Evolutionary conservation across 192 early-diverging fungal species (phyloP).

Genomic region (Kickxella alabastrina): DNA sequence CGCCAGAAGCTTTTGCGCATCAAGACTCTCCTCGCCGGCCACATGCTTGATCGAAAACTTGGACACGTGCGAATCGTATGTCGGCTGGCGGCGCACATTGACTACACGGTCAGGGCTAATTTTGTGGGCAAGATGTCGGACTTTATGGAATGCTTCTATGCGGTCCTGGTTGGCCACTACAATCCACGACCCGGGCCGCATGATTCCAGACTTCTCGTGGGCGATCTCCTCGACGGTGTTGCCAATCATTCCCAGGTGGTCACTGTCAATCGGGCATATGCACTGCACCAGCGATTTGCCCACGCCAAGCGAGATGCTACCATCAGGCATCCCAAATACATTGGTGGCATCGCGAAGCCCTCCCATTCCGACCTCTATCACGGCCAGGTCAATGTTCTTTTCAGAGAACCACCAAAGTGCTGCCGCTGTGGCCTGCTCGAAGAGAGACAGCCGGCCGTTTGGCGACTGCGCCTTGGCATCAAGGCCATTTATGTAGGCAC

Average conservation of each 20-base stretch:
- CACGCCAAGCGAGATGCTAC: slow-evolving; percentile 47
- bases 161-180: slow-evolving; percentile 39
- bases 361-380: slow-evolving; percentile 83
- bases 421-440: slow-evolving; percentile 67
- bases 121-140: slow-evolving; percentile 33
- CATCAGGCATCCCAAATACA: slow-evolving; percentile 54
- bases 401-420: slow-evolving; percentile 60
- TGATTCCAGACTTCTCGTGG: slow-evolving; percentile 74
- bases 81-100: slow-evolving; percentile 44
- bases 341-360: slow-evolving; percentile 81
- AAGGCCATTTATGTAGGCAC: slow-evolving; percentile 34
- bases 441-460: slow-evolving; percentile 53
- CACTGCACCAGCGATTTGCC: slow-evolving; percentile 48
- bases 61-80: slow-evolving; percentile 30
- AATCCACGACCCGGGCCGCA: slow-evolving; percentile 52
- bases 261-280: slow-evolving; percentile 68
- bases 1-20: neutral
- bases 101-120: slow-evolving; percentile 33
- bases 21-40: neutral
- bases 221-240: slow-evolving; percentile 66
- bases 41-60: slow-evolving; percentile 20
- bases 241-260: slow-evolving; percentile 74
- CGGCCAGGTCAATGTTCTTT: slow-evolving; percentile 62
- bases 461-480: slow-evolving; percentile 32
- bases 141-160: slow-evolving; percentile 32